These are phyloP conservation scores for Diaporthe sp. DNA, from an alignment of 2,329 filamentous ascomycete genomes.

Conservation along the genomic window DNA sequence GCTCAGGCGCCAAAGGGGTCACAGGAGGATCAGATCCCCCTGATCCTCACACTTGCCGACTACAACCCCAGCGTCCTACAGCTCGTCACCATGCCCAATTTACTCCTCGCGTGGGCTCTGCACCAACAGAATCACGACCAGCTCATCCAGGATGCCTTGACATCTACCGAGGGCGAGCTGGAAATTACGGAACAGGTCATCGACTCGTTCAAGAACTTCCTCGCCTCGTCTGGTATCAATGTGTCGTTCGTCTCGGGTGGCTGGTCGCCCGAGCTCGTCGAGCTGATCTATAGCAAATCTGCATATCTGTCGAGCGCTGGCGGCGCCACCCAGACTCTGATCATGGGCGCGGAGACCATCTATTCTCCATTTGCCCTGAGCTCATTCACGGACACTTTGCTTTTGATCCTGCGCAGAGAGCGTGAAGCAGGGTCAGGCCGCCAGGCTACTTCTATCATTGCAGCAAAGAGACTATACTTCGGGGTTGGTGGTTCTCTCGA, in stretches of 20 bases:
- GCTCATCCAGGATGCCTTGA: slow-evolving; percentile 59
- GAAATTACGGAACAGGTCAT: slow-evolving; percentile 72
- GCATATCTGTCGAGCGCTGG: slow-evolving; percentile 38
- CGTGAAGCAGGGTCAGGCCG: slow-evolving; percentile 50
- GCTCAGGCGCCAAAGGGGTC: slow-evolving; percentile 20
- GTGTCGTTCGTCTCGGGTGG: slow-evolving; percentile 80
- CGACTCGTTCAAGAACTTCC: slow-evolving; percentile 66
- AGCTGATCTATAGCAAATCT: slow-evolving; percentile 58
- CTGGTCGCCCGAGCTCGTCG: slow-evolving; percentile 76
- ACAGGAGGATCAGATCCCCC: slow-evolving; percentile 44
- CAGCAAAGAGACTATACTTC: slow-evolving; percentile 85
- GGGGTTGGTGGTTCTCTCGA: slow-evolving; percentile 86
- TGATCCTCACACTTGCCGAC: slow-evolving; percentile 78
- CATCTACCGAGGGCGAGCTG: slow-evolving; percentile 68
- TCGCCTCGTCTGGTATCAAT: slow-evolving; percentile 63
- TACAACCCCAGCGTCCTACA: slow-evolving; percentile 85
- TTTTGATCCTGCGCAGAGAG: slow-evolving; percentile 67
- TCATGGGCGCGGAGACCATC: slow-evolving; percentile 85
- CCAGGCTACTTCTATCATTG: slow-evolving; percentile 73
- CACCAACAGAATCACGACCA: slow-evolving; percentile 53
- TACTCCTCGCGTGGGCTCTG: slow-evolving; percentile 78
- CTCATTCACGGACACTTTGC: slow-evolving; percentile 76
- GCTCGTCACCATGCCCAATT: slow-evolving; percentile 83
- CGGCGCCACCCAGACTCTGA: slow-evolving; percentile 53
- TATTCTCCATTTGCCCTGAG: slow-evolving; percentile 80